Evolutionary conservation across 345 rosid genomes (phyloP), one percentile per base, ranked within the genome.

Genomic region (Iberis pinnata): DNA sequence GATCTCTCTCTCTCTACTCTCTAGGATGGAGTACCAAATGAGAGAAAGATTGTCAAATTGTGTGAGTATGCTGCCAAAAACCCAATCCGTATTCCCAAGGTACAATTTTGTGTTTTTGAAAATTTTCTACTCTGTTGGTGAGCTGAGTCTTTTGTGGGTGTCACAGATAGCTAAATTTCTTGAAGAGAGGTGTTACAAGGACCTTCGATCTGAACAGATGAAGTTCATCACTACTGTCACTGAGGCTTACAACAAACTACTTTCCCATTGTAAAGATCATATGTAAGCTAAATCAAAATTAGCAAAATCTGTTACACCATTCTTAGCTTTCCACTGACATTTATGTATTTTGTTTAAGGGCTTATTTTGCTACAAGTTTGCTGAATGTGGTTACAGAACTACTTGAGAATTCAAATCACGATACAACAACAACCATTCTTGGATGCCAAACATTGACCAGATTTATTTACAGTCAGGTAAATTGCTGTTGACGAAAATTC

Each of bases 21-120:
- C n/a, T 60, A 92, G 98, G 90, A 88, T 76, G 80, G 70, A 44
- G 65, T 69, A 41, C 71, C 83, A 56, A 83, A 78, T 56, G 98
- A 92, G 51, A 81, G 98, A 54, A 92, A 82, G 61, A 85, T 92
- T 48, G 70, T 72, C 10, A 92, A 92, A 51, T 71, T 92, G 54
- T 92, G 97, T 14, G 97, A 88, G 76, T 92, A 92, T 73, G 98
- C 97, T 68, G 86, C 93, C 0, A 85, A 66, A 57, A 92, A 88
- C 40, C 95, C 98, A 7, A 64, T 77, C 46, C 83, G 93, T 41
- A 92, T 92, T 50, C 98, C 98, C 9, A 92, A 80, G 93, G 97
- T 85, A 60, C 12, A 36, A 5, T 29, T 48, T 42, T 32, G 37
- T 11, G n/a, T 2, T 60, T 51, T 40, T 49, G 10, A 12, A 38